Percentiles rank a stretch among this genome's conserved stretches.
Evolutionary conservation across 345 rosid species (phyloP).

Genomic region (Salix viminalis): DNA sequence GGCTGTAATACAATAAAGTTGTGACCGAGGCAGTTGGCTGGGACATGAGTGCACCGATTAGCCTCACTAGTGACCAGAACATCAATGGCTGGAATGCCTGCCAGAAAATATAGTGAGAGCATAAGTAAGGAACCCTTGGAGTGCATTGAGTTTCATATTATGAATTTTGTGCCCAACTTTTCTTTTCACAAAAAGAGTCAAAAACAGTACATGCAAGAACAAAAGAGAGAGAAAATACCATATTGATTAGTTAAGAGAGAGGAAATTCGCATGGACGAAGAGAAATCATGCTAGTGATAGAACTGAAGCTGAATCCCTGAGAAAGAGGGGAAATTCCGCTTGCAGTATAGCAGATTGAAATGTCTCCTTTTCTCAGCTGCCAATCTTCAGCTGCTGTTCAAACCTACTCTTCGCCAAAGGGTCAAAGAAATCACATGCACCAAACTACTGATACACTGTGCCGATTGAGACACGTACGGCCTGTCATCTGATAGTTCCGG

Average conservation of each 20-base stretch:
- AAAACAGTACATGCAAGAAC: not conserved
- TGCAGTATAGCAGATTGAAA: not conserved
- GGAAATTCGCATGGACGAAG: not conserved
- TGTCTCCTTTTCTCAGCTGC: not conserved
- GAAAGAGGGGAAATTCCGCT: not conserved
- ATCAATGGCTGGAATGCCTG: constrained; percentile 17
- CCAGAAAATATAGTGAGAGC: not conserved
- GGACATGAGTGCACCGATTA: constrained; percentile 2
- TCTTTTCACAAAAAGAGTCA: too few species aligned
- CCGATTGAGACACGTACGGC: not conserved
- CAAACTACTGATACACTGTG: not conserved
- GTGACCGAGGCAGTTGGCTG: constrained; percentile 21
- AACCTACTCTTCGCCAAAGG: constrained; percentile 21
- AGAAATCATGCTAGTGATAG: not conserved
- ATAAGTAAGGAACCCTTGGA: not conserved
- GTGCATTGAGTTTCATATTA: not conserved
- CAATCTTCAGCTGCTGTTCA: constrained; percentile 25
- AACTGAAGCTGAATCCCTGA: not conserved
- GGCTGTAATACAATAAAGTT: constrained; percentile 25
- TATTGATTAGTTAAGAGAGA: not conserved
- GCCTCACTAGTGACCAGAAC: constrained; percentile 12
- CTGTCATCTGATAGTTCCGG: not conserved
- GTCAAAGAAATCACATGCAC: not conserved
- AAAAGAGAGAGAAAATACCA: constrained; percentile 12
- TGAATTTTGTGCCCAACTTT: not conserved